Conservation (phyloP, 257 asterid species). For the Lantana camara region DNA sequence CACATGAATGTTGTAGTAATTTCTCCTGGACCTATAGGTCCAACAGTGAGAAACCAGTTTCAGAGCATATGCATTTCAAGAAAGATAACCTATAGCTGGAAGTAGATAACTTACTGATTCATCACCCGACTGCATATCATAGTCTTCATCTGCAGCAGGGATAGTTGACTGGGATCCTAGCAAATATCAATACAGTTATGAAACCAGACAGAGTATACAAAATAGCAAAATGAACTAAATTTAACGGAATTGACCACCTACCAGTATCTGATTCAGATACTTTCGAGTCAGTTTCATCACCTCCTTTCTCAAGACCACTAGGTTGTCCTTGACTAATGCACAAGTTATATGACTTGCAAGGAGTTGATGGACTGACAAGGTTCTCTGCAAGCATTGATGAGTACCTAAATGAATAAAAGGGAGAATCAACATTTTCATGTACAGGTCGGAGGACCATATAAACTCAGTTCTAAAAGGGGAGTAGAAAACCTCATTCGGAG, state of each 20-base stretch:
- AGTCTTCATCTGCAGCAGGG: conserved; percentile 74
- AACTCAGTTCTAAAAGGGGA: conserved; percentile 13
- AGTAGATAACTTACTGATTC: conserved; percentile 66
- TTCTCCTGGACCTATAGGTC: conserved; percentile 10
- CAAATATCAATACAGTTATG: conserved; percentile 41
- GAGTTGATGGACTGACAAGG: conserved; percentile 69
- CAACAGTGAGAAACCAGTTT: conserved; percentile 1
- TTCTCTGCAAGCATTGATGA: conserved; percentile 99
- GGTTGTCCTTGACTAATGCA: conserved; percentile 44
- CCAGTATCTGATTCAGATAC: conserved; percentile 53
- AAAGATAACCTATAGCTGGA: conserved; percentile 19
- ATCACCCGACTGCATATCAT: conserved; percentile 61
- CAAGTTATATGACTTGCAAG: conserved; percentile 41
- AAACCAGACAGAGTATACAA: conserved; percentile 27
- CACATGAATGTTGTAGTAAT: background rate
- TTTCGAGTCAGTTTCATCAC: conserved; percentile 39
- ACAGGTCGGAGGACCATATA: conserved; percentile 6
- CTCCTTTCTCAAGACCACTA: conserved; percentile 40
- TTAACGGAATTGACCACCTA: conserved; percentile 29
- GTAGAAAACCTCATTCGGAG: no score
- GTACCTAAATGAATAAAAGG: conserved; percentile 55
- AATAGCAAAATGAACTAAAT: conserved; percentile 21
- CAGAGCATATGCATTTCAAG: background rate
- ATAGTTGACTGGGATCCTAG: conserved; percentile 72
- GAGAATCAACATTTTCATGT: conserved; percentile 20